Evolutionary conservation across 2,329 filamentous ascomycete species (phyloP), one percentile per base, ranked within the genome.

Genomic region (Pestalotiopsis fici): DNA sequence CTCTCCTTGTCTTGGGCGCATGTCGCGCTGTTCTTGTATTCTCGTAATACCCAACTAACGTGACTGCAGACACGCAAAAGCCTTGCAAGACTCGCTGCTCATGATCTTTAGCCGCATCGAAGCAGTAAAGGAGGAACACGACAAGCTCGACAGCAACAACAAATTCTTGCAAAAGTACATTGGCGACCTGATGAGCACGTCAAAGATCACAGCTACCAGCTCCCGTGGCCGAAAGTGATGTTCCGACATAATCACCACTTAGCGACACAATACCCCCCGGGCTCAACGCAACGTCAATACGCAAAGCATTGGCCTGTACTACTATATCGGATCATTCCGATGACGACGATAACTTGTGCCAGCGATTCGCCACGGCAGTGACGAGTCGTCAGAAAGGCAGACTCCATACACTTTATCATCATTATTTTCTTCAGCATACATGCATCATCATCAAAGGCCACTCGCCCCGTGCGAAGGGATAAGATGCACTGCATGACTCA

Each of bases 151-250:
- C 80, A 96, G 88, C 79, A 95, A 98, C 79, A 99, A 99, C 86
- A 95, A 94, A 76, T 98, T 98, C 77, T 83, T 99, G 60, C 95
- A 98, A 80, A 97, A 97, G 79, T 98, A 98, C 78, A 98, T 98
- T 75, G 95, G 95, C 71, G 95, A 97, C 76, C 86, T 98, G 66
- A 98, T 97, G 88, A 93, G 93, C 73, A 92, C 90, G n/a, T 90
- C 88, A 78, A 92, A 92, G 76, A 91, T 92, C 73, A 92, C 90
- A 1, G 85, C 89, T 1, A 83, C 86, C 1, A 81, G 82, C 65
- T 82, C 79, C 69, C 82, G 86, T 37, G 80, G 79, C 65, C 87
- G 87, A 75, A 90, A 89, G 77, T 89, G 76, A 85, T 43, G 13
- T 21, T 9, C 15, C 62, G n/a, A 21, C 15, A 25, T 37, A 55